phyloP scores from a whole-genome alignment of 352 stramenopile genomes.

The Phytopythium montanum region DNA sequence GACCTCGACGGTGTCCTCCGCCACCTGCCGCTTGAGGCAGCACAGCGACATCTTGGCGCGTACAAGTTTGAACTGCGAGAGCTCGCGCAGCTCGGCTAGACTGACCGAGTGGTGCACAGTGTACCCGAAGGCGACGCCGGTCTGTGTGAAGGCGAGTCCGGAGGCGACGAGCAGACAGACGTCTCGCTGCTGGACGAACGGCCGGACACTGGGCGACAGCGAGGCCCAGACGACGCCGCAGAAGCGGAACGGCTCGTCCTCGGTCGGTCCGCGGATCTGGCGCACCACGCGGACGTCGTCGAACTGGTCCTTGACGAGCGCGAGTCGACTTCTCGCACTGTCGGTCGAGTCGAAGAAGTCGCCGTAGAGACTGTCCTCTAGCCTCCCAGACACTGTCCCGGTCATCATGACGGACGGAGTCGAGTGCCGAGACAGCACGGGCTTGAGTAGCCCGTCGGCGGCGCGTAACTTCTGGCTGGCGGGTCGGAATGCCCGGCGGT shows the following conservation, averaged over 20 bases:
- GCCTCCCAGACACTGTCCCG: slow-evolving; percentile 30
- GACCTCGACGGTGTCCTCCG: slow-evolving; percentile 31
- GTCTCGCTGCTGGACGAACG: slow-evolving; percentile 38
- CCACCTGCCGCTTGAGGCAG: slow-evolving; percentile 33
- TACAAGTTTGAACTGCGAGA: slow-evolving; percentile 24
- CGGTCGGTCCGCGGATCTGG: slow-evolving; percentile 31
- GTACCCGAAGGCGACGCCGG: slow-evolving; percentile 46
- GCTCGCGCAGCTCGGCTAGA: slow-evolving; percentile 29
- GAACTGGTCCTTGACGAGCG: slow-evolving; percentile 24
- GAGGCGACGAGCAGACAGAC: slow-evolving; percentile 34
- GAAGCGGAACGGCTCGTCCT: slow-evolving; percentile 53
- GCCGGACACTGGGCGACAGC: slow-evolving; percentile 26
- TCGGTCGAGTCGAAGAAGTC: slow-evolving; percentile 42
- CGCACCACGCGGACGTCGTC: slow-evolving; percentile 39
- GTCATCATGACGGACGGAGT: slow-evolving; percentile 28
- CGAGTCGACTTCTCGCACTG: slow-evolving; percentile 23
- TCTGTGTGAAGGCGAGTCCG: slow-evolving; percentile 33
- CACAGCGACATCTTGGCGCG: slow-evolving; percentile 39
- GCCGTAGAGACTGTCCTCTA: slow-evolving; percentile 52
- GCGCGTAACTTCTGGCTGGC: slow-evolving; percentile 31
- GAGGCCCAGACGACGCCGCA: slow-evolving; percentile 49
- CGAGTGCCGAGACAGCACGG: slow-evolving; percentile 25
- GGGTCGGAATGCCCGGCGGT: slow-evolving; percentile 18
- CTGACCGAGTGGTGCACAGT: slow-evolving; percentile 47
- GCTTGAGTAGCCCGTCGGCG: slow-evolving; percentile 20